Percentiles rank a stretch among this genome's conserved stretches.
Evolutionary conservation across 1,139 yeast species (phyloP).

Genomic region (Yamadazyma pseudoaaseri): DNA sequence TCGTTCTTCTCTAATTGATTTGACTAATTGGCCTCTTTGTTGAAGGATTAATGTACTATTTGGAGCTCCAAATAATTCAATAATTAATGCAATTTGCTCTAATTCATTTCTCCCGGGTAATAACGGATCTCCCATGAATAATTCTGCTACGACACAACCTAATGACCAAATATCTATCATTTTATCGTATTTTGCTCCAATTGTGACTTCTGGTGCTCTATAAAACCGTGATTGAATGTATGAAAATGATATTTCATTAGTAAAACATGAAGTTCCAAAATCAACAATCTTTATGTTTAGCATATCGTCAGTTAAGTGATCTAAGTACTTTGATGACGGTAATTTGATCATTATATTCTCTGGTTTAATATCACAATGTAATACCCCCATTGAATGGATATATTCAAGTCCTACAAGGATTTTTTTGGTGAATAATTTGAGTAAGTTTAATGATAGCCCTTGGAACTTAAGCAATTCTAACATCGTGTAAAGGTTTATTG

Average conservation of each 20-base stretch:
- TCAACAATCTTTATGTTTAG: conserved; percentile 57
- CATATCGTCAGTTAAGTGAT: conserved; percentile 12
- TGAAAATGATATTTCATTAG: conserved; percentile 48
- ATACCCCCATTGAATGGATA: conserved; percentile 55
- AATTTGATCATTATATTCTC: conserved; percentile 59
- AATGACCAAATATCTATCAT: conserved; percentile 82
- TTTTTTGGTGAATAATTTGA: conserved; percentile 52
- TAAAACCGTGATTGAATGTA: conserved; percentile 67
- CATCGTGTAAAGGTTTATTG: conserved; percentile 66
- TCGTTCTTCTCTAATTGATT: conserved; percentile 17
- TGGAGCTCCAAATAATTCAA: conserved; percentile 68
- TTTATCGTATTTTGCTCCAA: conserved; percentile 72
- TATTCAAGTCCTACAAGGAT: conserved; percentile 59
- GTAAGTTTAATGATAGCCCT: conserved; percentile 57
- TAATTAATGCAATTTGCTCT: conserved; percentile 59
- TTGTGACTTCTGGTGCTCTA: conserved; percentile 74
- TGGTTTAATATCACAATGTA: conserved; percentile 81
- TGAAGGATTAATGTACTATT: conserved; percentile 25
- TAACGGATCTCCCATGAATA: conserved; percentile 64
- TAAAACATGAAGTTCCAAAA: conserved; percentile 60
- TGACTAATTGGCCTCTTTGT: conserved; percentile 22
- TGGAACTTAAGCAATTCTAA: conserved; percentile 58
- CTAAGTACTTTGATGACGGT: conserved; percentile 22
- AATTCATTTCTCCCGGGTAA: conserved; percentile 70
- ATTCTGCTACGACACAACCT: conserved; percentile 68